A percentile compares a stretch with the other conserved stretches of the same genome.
phyloP scores from a whole-genome alignment of 768 basidiomycete species.

The Pleurotus sapidus region DNA sequence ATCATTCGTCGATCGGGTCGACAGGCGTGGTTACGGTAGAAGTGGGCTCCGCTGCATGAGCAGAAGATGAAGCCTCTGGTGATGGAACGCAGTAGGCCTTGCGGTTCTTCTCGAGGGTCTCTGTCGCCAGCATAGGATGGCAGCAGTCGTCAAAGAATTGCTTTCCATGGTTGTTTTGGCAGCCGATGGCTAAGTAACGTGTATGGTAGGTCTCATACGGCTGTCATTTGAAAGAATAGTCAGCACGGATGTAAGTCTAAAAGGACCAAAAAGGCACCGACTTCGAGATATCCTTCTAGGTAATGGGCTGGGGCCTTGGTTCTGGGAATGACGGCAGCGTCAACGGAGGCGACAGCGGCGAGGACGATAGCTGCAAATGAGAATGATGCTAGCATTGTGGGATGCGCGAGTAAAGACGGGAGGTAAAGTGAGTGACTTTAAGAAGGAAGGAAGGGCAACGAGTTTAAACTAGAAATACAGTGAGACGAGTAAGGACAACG shows the following conservation, averaged over 20 bases:
- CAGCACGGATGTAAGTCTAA: neutral
- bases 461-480: conserved; percentile 27
- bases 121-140: conserved; percentile 58
- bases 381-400: conserved; percentile 36
- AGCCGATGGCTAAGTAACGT: conserved; percentile 59
- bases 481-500: conserved; percentile 20
- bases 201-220: conserved; percentile 53
- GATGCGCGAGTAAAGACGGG: conserved; percentile 13
- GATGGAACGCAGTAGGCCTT: conserved; percentile 53
- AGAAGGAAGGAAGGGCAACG: conserved; percentile 17
- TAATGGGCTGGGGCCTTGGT: conserved; percentile 39
- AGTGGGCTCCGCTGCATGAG: conserved; percentile 21
- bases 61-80: conserved; percentile 21
- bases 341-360: conserved; percentile 34
- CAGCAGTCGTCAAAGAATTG: conserved; percentile 69
- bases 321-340: conserved; percentile 38
- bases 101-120: conserved; percentile 44
- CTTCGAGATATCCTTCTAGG: conserved; percentile 44
- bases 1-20: conserved; percentile 29
- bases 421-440: conserved; percentile 20
- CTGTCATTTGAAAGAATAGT: conserved; percentile 24
- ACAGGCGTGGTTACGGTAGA: conserved; percentile 21
- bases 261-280: conserved; percentile 13
- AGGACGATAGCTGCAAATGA: conserved; percentile 42
- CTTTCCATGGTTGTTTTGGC: conserved; percentile 44